Evolutionary conservation across 2,329 filamentous ascomycete species (phyloP).

Genomic region (Sporothrix dimorphospora): DNA sequence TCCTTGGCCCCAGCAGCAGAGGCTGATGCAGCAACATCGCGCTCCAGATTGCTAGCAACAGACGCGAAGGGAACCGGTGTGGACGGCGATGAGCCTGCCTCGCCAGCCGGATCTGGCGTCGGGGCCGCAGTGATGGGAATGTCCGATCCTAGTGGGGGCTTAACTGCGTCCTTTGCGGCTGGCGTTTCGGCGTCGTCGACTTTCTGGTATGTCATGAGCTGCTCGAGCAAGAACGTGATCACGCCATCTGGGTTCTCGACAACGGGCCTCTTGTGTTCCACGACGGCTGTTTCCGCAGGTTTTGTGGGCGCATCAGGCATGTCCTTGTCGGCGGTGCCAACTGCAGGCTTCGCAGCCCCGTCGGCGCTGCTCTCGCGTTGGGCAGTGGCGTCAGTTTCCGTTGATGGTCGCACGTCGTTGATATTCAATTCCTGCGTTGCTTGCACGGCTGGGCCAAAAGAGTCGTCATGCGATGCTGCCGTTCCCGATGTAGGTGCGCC

Average conservation of each 20-base stretch:
- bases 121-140: slow-evolving; percentile 22
- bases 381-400: slow-evolving; percentile 49
- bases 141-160: slow-evolving; percentile 28
- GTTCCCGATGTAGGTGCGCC: background rate
- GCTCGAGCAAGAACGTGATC: slow-evolving; percentile 90
- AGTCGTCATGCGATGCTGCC: slow-evolving; percentile 41
- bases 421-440: slow-evolving; percentile 53
- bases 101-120: background rate
- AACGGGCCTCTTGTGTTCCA: slow-evolving; percentile 77
- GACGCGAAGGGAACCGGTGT: slow-evolving; percentile 1
- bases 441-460: slow-evolving; percentile 50
- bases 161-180: slow-evolving; percentile 14
- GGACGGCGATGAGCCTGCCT: background rate
- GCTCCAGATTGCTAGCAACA: background rate
- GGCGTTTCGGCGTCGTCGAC: slow-evolving; percentile 79
- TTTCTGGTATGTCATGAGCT: slow-evolving; percentile 88
- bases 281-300: slow-evolving; percentile 63
- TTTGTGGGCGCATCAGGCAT: slow-evolving; percentile 67
- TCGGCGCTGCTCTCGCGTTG: background rate
- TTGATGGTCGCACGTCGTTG: slow-evolving; percentile 62
- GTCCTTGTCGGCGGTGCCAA: slow-evolving; percentile 40
- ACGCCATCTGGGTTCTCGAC: slow-evolving; percentile 94
- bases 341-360: background rate
- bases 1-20: slow-evolving; percentile 23
- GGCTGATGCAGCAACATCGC: background rate